Evolutionary conservation across 2,329 filamentous ascomycete species (phyloP), one percentile per base, ranked within the genome.

Genomic region (Ascochyta fabae): DNA sequence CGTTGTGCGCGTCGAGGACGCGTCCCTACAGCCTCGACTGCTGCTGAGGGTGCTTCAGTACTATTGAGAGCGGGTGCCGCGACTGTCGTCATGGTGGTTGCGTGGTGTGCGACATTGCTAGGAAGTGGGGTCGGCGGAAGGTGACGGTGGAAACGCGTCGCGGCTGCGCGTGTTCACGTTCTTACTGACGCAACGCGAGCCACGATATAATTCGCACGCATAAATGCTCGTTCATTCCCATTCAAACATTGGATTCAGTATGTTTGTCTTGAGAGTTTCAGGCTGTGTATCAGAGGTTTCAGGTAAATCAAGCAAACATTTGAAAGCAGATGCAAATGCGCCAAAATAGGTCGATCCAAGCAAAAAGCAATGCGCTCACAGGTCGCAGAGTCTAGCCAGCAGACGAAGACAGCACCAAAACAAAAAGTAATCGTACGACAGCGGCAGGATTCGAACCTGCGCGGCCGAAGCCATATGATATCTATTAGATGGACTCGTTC

Each of bases 401-500:
- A 10, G 3, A 10, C 7, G 27, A 29, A 10, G 9, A 10, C 27
- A 9, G 12, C 1, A 24, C 10, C 22, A 56, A 50, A 22, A 22
- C 5, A 22, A 38, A 56, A 56, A 41, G 29, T 19, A 51, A 43
- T 36, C 29, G 22, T n/a, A 35, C 59, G 59, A 61, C 59, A 51
- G 24, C 33, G 59, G 49, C 59, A 59, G 54, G 59, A 62, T 60
- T 62, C 59, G 59, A 62, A 62, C 62, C 59, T 65, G 61, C 51
- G 65, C 65, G 61, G 36, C 63, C 65, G 65, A 68, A 68, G 60
- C 38, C 61, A 68, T 68, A 63, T 65, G 65, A 66, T 68, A 62
- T 65, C 62, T 58, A 59, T 26, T 60, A 29, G 53, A 48, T 46
- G 38, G 23, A 46, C 45, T 56, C 55, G 48, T 68, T 66, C 65